Evolutionary conservation across 2,329 filamentous ascomycete species (phyloP), one percentile per base, ranked within the genome.

Genomic region (Cordyceps militaris): DNA sequence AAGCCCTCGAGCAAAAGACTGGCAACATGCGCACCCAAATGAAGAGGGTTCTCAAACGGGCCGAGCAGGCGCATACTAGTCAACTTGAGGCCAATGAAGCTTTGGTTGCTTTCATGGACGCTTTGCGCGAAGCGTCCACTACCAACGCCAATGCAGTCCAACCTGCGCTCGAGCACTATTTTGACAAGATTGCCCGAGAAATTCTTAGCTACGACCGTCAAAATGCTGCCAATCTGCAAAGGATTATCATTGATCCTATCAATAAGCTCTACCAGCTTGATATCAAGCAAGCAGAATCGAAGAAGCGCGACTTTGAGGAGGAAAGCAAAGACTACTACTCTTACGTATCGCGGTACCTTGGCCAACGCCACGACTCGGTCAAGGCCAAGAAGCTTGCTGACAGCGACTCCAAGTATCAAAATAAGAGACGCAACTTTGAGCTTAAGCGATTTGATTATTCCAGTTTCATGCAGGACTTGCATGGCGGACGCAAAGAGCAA

Each of bases 301-400:
- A 99, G 76, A 96, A 94, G 74, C 91, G 94, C 63, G 94, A 97
- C 65, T 99, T 99, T 66, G 94, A 99, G 63, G 94, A 99, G 67
- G 94, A 99, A 71, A 97, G 93, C 76, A 94, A 96, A 70, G 94
- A 99, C 70, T 99, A 96, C 74, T 99, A 99, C 73, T 86, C 88
- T 61, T 99, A 96, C 69, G 89, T 97, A 52, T 89, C 91, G 61
- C 86, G 91, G 48, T 99, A 99, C 73, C 83, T 99, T n/a, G 94
- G 94, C 32, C 93, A 97, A 70, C 84, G 93, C 44, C 91, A 95
- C 69, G 94, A 99, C 72, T 95, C 93, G 8, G 79, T 96, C 66
- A 99, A 97, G 74, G 89, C 96, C 70, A 99, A 99, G 80, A 97
- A 97, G 74, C 85, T 94, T 61, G 89, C 84, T 42, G 91, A 97